These are phyloP conservation scores for Alnus rubra DNA, from an alignment of 306 rosid species.

Conservation along the genomic window DNA sequence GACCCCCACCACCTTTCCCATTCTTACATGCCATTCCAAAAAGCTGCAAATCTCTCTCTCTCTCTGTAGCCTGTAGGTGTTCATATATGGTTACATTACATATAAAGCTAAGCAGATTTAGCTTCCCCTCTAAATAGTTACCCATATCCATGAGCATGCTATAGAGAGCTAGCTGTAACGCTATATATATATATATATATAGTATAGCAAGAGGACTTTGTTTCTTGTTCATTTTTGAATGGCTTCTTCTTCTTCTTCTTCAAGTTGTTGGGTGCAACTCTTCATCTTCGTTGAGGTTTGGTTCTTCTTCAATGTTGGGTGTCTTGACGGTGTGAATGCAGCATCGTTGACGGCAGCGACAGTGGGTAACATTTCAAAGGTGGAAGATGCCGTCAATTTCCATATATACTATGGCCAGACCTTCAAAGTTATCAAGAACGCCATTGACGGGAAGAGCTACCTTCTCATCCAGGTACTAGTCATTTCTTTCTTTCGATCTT, in stretches of 20 bases:
- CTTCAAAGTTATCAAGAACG: slow-evolving; percentile 89
- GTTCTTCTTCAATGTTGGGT: slow-evolving; percentile 24
- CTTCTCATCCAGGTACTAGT: slow-evolving; percentile 85
- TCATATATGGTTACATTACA: neutral
- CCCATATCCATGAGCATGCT: neutral
- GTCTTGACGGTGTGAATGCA: slow-evolving; percentile 37
- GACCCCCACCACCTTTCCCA: slow-evolving; percentile 5
- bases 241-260: slow-evolving; percentile 29
- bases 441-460: slow-evolving; percentile 83
- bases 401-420: slow-evolving; percentile 87
- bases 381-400: slow-evolving; percentile 74
- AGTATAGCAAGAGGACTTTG: neutral
- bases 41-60: slow-evolving; percentile 27
- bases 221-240: slow-evolving; percentile 13
- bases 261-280: slow-evolving; percentile 32
- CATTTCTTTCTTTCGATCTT: too few relatives aligned
- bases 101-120: neutral
- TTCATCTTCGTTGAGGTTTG: slow-evolving; percentile 30
- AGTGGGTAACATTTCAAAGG: slow-evolving; percentile 65
- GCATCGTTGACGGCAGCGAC: slow-evolving; percentile 29
- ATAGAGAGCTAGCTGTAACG: neutral
- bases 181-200: neutral
- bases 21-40: slow-evolving; percentile 15
- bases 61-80: neutral
- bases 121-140: neutral